Base-by-base conservation (phyloP, 352 stramenopile species). In the Globisporangium okanoganense region DNA sequence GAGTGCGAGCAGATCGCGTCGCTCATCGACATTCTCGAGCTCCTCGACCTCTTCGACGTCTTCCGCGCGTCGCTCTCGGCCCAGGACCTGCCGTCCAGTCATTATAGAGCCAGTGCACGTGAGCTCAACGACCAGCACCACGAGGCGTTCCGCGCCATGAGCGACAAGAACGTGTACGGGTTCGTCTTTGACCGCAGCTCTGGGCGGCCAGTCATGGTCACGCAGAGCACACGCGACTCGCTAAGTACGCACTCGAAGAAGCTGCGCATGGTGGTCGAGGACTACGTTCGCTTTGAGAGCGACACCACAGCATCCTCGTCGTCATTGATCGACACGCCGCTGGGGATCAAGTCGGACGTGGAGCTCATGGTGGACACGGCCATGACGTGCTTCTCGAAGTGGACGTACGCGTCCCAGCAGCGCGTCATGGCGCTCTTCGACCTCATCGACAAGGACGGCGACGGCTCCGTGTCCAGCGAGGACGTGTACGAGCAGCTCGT, bases 281-380 rank as follows among this genome's bases (percentile, higher is more conserved):
- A 78, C 40, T 85, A 82, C 56, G 12, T 75, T 9, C 65, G 67
- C 48, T 75, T 71, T 20, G 29, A 33, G 29, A 6, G 29, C 29
- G 61, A 40, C 27, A 16, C 20, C 20, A 72, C 47, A 43, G 54
- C 25, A 58, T 55, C 7, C 49, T 14, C 40, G 16, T 24, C 40
- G 18, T 9, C 40, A 13, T 16, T 18, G 45, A 73, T 79, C 35
- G 64, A 73, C 22, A 61, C 73, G 4, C 75, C 75, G 2, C 24
- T 60, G 1, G 69, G 73, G 13, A 75, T 87, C 65, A 82, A 84
- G 58, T 82, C 76, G 48, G 75, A 86, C 33, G 72, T 85, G 25
- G 75, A 85, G 59, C 47, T 87, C 41, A 71, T 81, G 59, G 61
- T 83, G 8, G 75, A 82, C 48, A 70, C 69, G 25, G 75, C 76